These are phyloP conservation scores for Colletotrichum gloeosporioides DNA, from an alignment of 2,329 filamentous ascomycete genomes.

Conservation along the genomic window DNA sequence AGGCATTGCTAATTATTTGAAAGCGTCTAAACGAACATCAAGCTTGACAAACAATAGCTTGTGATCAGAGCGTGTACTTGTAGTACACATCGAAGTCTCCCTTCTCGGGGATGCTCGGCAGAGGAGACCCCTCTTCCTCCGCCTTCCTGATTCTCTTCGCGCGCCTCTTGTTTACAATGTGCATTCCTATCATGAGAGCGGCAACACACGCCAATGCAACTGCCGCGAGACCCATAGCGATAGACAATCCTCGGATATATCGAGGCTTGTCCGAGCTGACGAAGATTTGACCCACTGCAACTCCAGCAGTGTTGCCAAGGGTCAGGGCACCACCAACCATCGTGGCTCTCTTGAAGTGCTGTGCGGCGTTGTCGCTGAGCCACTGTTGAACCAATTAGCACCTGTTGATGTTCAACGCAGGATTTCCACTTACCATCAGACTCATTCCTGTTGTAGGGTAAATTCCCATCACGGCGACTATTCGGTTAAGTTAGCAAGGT, in stretches of 20 bases:
- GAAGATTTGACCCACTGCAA: conserved; percentile 53
- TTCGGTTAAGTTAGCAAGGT: not conserved
- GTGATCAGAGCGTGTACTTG: conserved; percentile 19
- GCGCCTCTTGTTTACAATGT: conserved; percentile 32
- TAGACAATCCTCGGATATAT: conserved; percentile 33
- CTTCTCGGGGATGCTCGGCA: not conserved
- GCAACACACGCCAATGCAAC: conserved; percentile 30
- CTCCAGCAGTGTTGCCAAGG: conserved; percentile 52
- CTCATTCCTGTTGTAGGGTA: not conserved
- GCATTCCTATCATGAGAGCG: conserved; percentile 29
- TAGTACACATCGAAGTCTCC: not conserved
- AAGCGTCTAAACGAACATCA: not conserved
- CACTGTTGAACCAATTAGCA: conserved; percentile 34
- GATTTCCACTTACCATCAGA: not conserved
- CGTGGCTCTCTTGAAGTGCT: conserved; percentile 52
- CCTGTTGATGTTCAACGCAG: not conserved
- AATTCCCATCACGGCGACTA: conserved; percentile 26
- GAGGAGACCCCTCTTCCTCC: not conserved
- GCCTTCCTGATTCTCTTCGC: not conserved
- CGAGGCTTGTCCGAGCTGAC: conserved; percentile 30
- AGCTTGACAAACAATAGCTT: not conserved
- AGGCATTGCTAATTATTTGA: fast-evolving
- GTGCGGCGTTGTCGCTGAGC: conserved; percentile 52
- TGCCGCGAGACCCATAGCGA: conserved; percentile 31
- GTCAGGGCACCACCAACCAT: conserved; percentile 52